These are phyloP conservation scores for Globisporangium barbulae DNA, from an alignment of 352 stramenopile genomes.

Conservation along the genomic window DNA sequence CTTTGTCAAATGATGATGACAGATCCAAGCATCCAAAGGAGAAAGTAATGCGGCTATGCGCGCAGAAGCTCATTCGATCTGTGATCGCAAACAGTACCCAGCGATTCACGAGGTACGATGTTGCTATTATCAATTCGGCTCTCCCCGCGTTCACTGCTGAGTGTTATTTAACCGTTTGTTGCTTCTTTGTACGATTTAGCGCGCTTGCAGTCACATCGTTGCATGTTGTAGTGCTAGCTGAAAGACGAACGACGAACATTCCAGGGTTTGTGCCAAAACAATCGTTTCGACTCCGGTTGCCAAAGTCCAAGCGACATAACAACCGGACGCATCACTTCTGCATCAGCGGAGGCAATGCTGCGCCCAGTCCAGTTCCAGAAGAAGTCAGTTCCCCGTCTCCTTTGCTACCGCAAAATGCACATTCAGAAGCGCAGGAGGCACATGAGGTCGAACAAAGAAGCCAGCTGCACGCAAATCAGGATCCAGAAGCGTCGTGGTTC, in stretches of 20 bases:
- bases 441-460: background rate
- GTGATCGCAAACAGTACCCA: constrained; percentile 32
- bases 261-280: constrained; percentile 63
- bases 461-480: background rate
- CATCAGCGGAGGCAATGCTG: constrained; percentile 1
- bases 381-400: background rate
- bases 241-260: constrained; percentile 25
- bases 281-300: constrained; percentile 48
- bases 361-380: background rate
- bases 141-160: background rate
- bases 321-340: constrained; percentile 8
- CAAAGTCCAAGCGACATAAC: constrained; percentile 25
- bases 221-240: constrained; percentile 50
- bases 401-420: background rate
- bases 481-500: constrained; percentile 15
- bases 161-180: constrained; percentile 1
- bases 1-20: background rate
- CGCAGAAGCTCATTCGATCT: constrained; percentile 59
- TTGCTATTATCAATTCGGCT: background rate
- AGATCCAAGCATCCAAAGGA: constrained; percentile 19
- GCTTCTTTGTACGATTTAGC: constrained; percentile 18
- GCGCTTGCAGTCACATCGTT: constrained; percentile 40
- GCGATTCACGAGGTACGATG: constrained; percentile 13
- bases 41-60: constrained; percentile 41
- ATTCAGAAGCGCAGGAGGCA: background rate